A percentile compares a stretch with the other conserved stretches of the same genome.
These are phyloP conservation scores for Globisporangium emineosum DNA, from an alignment of 352 stramenopile genomes.

Conservation along the genomic window DNA sequence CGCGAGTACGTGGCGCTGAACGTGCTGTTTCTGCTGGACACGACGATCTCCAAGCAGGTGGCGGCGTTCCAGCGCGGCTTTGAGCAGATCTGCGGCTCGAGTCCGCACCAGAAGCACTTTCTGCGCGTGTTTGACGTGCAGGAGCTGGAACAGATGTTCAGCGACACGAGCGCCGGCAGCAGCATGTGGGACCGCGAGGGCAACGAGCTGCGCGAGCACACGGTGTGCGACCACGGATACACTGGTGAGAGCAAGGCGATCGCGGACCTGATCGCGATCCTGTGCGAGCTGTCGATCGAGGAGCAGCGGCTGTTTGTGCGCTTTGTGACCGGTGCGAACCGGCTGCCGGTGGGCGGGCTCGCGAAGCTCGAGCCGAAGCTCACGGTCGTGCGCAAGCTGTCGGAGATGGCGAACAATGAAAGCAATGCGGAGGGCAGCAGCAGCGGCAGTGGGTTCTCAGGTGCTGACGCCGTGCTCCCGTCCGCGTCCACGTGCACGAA, in stretches of 20 bases:
- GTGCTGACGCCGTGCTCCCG: slow-evolving; percentile 58
- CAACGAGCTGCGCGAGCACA: slow-evolving; percentile 63
- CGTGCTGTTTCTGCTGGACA: slow-evolving; percentile 54
- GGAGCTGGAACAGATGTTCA: slow-evolving; percentile 69
- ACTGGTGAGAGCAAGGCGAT: slow-evolving; percentile 61
- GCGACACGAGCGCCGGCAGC: slow-evolving; percentile 36
- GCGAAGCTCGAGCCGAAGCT: slow-evolving; percentile 79
- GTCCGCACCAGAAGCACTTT: slow-evolving; percentile 23
- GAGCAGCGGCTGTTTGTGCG: slow-evolving; percentile 85
- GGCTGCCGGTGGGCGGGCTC: slow-evolving; percentile 81
- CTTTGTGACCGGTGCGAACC: slow-evolving; percentile 88
- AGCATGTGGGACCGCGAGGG: slow-evolving; percentile 73
- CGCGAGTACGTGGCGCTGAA: slow-evolving; percentile 56
- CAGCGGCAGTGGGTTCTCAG: slow-evolving; percentile 5
- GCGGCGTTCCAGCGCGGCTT: slow-evolving; percentile 70
- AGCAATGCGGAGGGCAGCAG: slow-evolving; percentile 10
- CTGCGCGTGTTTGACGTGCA: slow-evolving; percentile 57
- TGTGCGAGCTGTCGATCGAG: slow-evolving; percentile 60
- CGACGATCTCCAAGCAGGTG: slow-evolving; percentile 59
- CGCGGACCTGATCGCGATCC: slow-evolving; percentile 64
- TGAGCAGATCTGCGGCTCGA: slow-evolving; percentile 46
- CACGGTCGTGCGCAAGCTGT: slow-evolving; percentile 86
- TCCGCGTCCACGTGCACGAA: slow-evolving; percentile 89
- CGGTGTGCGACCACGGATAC: slow-evolving; percentile 88
- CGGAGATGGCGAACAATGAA: slow-evolving; percentile 19